Base-by-base conservation (phyloP, 768 basidiomycete species). In the Pulveroboletus sp. region DNA sequence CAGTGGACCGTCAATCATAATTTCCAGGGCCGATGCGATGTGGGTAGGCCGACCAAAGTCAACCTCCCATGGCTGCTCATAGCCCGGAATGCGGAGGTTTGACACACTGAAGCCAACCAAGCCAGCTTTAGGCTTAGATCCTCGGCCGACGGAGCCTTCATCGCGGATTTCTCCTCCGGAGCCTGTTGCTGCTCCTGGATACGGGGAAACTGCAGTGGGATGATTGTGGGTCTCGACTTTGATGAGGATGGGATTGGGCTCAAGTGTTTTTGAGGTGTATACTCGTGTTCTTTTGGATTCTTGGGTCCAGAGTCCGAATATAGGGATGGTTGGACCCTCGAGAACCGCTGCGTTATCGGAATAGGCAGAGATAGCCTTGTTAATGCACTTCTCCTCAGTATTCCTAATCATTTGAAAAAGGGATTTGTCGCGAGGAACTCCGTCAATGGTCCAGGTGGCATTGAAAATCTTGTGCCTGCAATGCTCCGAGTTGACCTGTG, bases 151-250 rank as follows among this genome's bases (percentile, higher is more conserved):
- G 6, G 96, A 87, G 14, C 95, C 96, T 70, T 99, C 96, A 66
- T 99, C 96, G 31, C 96, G 82, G 57, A 98, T 98, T 71, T 99
- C 96, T 9, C 96, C 96, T 8, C 96, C 96, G 1, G 95, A 97
- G 17, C 96, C 96, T 1, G 96, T 98, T 1, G 95, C 94, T 0
- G 96, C 95, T n/a, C 96, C 96, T 3, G 96, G 92, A 67, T 88
- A 98, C 1, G 96, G 96, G 1, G 96, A 98, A 8, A 98, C 93
- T 3, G 95, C 96, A 2, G 95, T 98, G 3, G 96, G 96, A 62
- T 98, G 96, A 65, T 99, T 99, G 69, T 99, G 96, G 3, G 96
- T 99, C 71, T 98, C 96, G 51, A 98, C 96, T 71, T 99, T 99
- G 73, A 93, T 83, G 21, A 98, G 77, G 49, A 99, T 89, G 12